Evolutionary conservation across 2,329 filamentous ascomycete species (phyloP), one percentile per base, ranked within the genome.

Genomic region (Stagonosporopsis vannaccii): DNA sequence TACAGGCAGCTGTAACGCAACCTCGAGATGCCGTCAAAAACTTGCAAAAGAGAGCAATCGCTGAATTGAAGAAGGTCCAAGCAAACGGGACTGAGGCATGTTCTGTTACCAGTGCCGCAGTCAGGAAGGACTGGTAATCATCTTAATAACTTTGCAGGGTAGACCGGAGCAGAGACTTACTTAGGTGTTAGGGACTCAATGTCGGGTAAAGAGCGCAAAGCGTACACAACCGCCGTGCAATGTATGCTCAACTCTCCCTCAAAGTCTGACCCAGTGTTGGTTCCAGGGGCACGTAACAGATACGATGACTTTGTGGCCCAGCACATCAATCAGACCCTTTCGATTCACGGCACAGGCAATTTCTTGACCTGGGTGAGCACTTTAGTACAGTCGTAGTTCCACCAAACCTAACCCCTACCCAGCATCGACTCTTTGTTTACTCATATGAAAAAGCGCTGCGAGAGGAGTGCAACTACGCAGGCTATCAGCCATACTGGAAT

Each of bases 401-500:
- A 8, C 11, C 6, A 2, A 28, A 15, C 0, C 25, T 54, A 20
- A 54, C 6, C 1, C 1, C 1, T 13, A 13, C n/a, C 6, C 32
- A 48, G 56, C 76, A 79, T 51, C 67, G 77, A 8, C 70, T 74
- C 51, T 77, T 70, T 54, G 59, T 69, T 5, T 69, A 75, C 47
- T 54, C 57, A 0, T 79, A 74, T 52, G 75, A 80, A 51, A 60
- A 72, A 28, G 73, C 75, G 1, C 61, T 79, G 1, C 68, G 61
- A 15, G 46, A 75, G 13, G 77, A 79, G 47, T 79, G 78, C 46
- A 71, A 71, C 12, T 79, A 77, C 53, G 65, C 54, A 2, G 64
- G 62, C 30, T 63, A 66, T 35, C 69, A 73, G 26, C 77, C 77
- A 2, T 84, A 83, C 70, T 81, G 80, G 75, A 81, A 84, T 67